Conservation (phyloP, 1,284 basidiomycete species). For the Apiotrichum sp. region DNA sequence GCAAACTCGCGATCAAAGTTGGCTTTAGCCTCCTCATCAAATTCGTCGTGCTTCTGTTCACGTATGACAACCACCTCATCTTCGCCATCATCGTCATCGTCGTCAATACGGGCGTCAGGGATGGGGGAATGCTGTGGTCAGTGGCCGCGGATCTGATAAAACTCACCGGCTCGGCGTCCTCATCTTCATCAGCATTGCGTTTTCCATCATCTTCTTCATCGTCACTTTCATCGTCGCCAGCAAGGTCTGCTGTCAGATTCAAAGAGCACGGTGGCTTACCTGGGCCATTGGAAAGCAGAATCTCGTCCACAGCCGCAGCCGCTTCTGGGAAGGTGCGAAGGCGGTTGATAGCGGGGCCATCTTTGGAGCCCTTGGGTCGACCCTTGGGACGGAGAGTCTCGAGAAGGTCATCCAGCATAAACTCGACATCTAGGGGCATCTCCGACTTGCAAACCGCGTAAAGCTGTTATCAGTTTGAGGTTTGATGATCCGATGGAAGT, state of each 20-base stretch:
- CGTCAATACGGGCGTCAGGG: constrained; percentile 1
- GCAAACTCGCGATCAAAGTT: constrained; percentile 95
- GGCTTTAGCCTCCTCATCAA: constrained; percentile 72
- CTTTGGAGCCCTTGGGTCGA: constrained; percentile 15
- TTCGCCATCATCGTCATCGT: constrained; percentile 49
- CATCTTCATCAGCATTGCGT: constrained; percentile 69
- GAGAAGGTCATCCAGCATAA: constrained; percentile 88
- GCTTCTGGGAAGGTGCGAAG: constrained; percentile 76
- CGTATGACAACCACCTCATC: constrained; percentile 62
- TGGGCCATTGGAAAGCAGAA: constrained; percentile 61
- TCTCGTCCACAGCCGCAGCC: constrained; percentile 77
- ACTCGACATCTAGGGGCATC: constrained; percentile 93
- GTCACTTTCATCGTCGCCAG: constrained; percentile 13
- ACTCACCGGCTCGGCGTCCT: constrained; percentile 57
- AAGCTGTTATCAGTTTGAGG: constrained; percentile 54
- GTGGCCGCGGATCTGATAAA: neutral
- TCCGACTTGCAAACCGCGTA: constrained; percentile 81
- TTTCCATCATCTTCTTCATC: constrained; percentile 16
- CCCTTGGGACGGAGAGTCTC: constrained; percentile 79
- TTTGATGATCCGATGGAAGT: too few relatives aligned
- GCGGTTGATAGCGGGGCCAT: constrained; percentile 40
- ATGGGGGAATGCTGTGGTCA: neutral
- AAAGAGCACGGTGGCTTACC: constrained; percentile 42
- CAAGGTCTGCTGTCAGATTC: constrained; percentile 1
- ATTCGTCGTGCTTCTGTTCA: constrained; percentile 43